Base-by-base conservation (phyloP, 1,284 basidiomycete species). In the Cystobasidiaceae sp. region DNA sequence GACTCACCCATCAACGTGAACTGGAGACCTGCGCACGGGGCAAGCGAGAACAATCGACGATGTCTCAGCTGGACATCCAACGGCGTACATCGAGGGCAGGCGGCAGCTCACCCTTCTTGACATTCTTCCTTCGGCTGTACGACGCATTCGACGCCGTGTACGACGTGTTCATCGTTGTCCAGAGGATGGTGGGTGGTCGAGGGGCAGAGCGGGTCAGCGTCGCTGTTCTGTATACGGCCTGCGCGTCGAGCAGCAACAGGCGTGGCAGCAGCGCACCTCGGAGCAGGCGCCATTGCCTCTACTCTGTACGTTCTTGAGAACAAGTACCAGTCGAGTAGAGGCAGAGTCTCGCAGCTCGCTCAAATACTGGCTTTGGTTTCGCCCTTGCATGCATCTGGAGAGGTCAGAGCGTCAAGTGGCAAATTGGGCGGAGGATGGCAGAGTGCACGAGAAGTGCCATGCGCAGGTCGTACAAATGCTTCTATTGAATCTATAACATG, bases 101-200 rank as follows among this genome's bases (percentile, higher is more conserved):
- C 8, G 44, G 44, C 11, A 13, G 19, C 66, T 23, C 43, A 62
- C 66, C 67, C 84, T 94, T 94, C 82, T 94, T 96, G 78, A 89
- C 90, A 79, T 93, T 93, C 82, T 93, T 94, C 49, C 67, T 49
- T 41, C 67, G 56, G 23, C 64, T 65, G 33, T 30, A 43, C 56
- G 63, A 50, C 15, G 60, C 37, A 39, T 30, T 49, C 30, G 48
- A 52, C 25, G 41, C 49, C 9, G 49, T 44, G 30, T 44, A 46
- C 4, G 56, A 59, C 48, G 61, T 46, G 61, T 63, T 41, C 56
- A 59, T 59, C 32, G 34, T 46, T 27, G 41, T 34, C 23, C 23
- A n/a, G n/a, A 32, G 37, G 9, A 28, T 23, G 30, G 17, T 54
- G 51, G 27, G 17, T 19, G 21, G 54, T 19, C 9, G n/a, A n/a